These are phyloP conservation scores for Chrysosporium queenslandicum DNA, from an alignment of 2,329 filamentous ascomycete species.

Conservation along the genomic window DNA sequence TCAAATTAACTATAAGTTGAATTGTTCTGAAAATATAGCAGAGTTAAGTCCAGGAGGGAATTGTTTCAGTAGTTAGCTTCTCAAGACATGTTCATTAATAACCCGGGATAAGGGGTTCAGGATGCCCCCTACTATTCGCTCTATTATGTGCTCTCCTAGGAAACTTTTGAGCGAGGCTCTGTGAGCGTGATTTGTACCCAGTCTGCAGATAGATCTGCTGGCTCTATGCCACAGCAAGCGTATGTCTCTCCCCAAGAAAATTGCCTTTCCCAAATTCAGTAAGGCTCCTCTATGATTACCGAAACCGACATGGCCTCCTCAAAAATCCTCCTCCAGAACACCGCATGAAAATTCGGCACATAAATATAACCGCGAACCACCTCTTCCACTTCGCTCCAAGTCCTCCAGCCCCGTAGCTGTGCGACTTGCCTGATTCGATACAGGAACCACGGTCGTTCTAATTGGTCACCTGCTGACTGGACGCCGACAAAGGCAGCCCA, in stretches of 20 bases:
- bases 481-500: conserved; percentile 30
- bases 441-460: conserved; percentile 26
- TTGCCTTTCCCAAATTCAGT: neutral
- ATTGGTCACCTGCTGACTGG: conserved; percentile 24
- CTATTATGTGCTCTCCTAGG: too few relatives aligned
- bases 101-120: too few relatives aligned
- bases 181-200: too few relatives aligned
- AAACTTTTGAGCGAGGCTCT: too few relatives aligned
- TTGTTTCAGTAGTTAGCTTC: too few relatives aligned
- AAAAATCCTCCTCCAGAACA: conserved; percentile 26
- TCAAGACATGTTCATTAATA: too few relatives aligned
- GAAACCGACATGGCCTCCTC: conserved; percentile 21
- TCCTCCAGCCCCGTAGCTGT: conserved; percentile 24
- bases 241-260: neutral
- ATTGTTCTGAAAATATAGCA: too few relatives aligned
- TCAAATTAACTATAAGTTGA: too few relatives aligned
- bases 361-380: conserved; percentile 26
- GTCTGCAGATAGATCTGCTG: too few relatives aligned
- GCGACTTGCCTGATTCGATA: conserved; percentile 21
- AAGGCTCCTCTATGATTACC: conserved; percentile 8
- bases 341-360: conserved; percentile 20
- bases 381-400: conserved; percentile 24
- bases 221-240: too few relatives aligned
- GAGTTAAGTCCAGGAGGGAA: too few relatives aligned
- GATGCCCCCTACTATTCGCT: too few relatives aligned